Evolutionary conservation across 1,284 basidiomycete genomes (phyloP), one percentile per base, ranked within the genome.

Genomic region (Paramarasmius palmivorus): DNA sequence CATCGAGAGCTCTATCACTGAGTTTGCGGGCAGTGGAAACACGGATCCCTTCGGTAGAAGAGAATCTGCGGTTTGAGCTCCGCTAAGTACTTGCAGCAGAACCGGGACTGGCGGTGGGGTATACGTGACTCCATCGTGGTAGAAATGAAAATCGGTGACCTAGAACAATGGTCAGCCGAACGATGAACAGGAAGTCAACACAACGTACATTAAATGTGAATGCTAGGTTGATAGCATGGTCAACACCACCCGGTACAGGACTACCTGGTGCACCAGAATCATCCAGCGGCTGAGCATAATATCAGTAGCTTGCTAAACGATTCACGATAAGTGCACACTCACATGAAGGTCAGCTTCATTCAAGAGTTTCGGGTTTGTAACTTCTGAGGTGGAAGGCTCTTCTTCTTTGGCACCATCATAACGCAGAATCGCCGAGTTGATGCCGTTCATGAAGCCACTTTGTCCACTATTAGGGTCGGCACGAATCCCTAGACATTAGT

Each of bases 391-490:
- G 19, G 61, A 68, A 1, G 75, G 76, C 36, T 75, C 75, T 20
- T 50, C 38, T 4, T 56, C 51, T 0, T 65, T 54, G 4, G 78
- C 78, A 9, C 74, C 75, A 0, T 49, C 52, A 54, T 81, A 81
- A 19, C 73, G 71, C 23, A 81, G 51, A 39, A 81, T 74, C 1
- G 76, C 79, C 34, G 65, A 60, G 51, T 74, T 75, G 36, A 67
- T 57, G 8, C 69, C 69, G 8, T 59, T 61, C 0, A 38, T 58
- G 45, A 72, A 68, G 8, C 57, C 58, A 6, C 54, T 47, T 3
- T 39, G 42, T 15, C 42, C 61, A 23, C 53, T 45, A 46, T 56
- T 63, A 1, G 68, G 63, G n/a, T 58, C 39, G 15, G 65, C 63
- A 12, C 64, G 65, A 25, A 68, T 65, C 65, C 73, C 32, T 38